Percentiles rank a stretch among this genome's conserved stretches.
These are phyloP conservation scores for Pythium sukuiense DNA, from an alignment of 352 stramenopile species.

Conservation along the genomic window DNA sequence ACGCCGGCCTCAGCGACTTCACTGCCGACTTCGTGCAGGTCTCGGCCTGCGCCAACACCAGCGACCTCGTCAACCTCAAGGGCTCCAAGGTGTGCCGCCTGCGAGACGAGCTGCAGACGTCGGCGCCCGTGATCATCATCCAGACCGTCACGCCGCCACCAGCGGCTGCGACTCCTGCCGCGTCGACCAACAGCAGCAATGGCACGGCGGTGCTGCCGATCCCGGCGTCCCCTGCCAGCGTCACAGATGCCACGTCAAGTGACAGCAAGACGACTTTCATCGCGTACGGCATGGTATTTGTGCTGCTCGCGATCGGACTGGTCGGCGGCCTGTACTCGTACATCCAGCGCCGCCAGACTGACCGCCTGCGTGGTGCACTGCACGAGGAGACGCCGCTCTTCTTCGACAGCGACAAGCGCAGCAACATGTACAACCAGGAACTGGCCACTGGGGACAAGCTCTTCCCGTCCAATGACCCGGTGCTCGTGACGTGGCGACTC, in stretches of 20 bases:
- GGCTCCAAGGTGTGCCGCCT: slow-evolving; percentile 52
- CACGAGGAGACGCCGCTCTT: slow-evolving; percentile 73
- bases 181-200: slow-evolving; percentile 1
- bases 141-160: slow-evolving; percentile 32
- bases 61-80: slow-evolving; percentile 58
- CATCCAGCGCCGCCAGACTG: slow-evolving; percentile 36
- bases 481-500: slow-evolving; percentile 70
- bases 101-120: slow-evolving; percentile 11
- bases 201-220: slow-evolving; percentile 2
- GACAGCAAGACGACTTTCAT: slow-evolving; percentile 51
- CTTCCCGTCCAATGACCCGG: slow-evolving; percentile 68
- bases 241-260: not conserved
- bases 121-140: slow-evolving; percentile 31
- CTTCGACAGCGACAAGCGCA: slow-evolving; percentile 64
- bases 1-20: slow-evolving; percentile 57
- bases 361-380: slow-evolving; percentile 46
- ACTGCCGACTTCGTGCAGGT: slow-evolving; percentile 53
- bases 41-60: slow-evolving; percentile 41
- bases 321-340: slow-evolving; percentile 45
- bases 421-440: slow-evolving; percentile 53
- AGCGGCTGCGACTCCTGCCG: not conserved
- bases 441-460: slow-evolving; percentile 57
- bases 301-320: slow-evolving; percentile 43
- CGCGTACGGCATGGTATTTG: slow-evolving; percentile 39
- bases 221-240: slow-evolving; percentile 11